phyloP scores from a whole-genome alignment of 768 basidiomycete species.

The Paxillus ammoniavirescens region DNA sequence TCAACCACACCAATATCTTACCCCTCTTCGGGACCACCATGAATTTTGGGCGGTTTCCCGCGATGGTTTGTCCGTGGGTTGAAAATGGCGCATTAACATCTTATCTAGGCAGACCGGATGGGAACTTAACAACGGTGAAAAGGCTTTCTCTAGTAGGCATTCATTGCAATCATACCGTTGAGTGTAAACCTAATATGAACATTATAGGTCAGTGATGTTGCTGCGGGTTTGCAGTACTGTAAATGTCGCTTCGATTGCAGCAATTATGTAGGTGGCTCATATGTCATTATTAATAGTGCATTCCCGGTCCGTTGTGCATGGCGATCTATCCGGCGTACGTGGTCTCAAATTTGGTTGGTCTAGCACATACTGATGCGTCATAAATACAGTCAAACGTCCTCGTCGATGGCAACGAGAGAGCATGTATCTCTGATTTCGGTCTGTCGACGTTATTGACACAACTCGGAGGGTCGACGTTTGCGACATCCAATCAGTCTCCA shows the following conservation, averaged over 20 bases:
- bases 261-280: background rate
- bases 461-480: constrained; percentile 28
- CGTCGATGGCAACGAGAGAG: constrained; percentile 37
- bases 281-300: background rate
- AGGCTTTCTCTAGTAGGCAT: background rate
- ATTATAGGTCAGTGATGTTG: constrained; percentile 1
- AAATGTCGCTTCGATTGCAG: background rate
- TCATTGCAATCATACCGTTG: too few species aligned
- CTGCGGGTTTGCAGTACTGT: constrained; percentile 7
- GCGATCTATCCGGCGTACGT: constrained; percentile 12
- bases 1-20: constrained; percentile 20
- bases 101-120: constrained; percentile 9
- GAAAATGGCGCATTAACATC: constrained; percentile 12
- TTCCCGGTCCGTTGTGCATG: background rate
- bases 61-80: constrained; percentile 21
- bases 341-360: too few species aligned
- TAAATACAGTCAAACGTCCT: constrained; percentile 38
- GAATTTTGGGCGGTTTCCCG: constrained; percentile 17
- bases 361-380: background rate
- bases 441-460: constrained; percentile 39
- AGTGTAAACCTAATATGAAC: too few species aligned
- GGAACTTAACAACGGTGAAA: background rate
- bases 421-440: constrained; percentile 43
- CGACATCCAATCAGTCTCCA: constrained; percentile 20
- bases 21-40: constrained; percentile 14